Base-by-base conservation (phyloP, 1,139 yeast species). In the Blastobotrys malaysiensis region DNA sequence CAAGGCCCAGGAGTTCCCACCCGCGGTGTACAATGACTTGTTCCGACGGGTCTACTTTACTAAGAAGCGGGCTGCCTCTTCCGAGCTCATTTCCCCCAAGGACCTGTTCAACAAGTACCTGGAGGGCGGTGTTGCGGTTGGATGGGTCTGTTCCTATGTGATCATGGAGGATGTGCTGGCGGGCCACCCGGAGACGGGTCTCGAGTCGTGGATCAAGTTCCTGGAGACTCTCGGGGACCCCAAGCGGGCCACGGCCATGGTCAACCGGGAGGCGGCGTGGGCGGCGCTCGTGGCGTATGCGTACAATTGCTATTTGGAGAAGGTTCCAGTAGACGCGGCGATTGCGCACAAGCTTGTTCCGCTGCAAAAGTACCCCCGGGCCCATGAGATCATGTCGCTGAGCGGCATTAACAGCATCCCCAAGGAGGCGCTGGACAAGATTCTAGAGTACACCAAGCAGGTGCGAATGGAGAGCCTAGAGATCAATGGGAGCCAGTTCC, bases 181-280 rank as follows among this genome's bases (percentile, higher is more conserved):
- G 2, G 70, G 67, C 19, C 50, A 59, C 20, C 62, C 67, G 9
- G 63, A 65, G 24, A 55, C 59, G 43, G 74, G 68, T 16, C 56
- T 71, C 20, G 70, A 69, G 49, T 55, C 65, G 20, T 71, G 73
- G 73, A 71, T 69, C 24, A 64, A 63, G 24, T 65, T 68, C 47
- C 60, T 69, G 48, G 73, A 70, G 54, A 59, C 64, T 11, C 54
- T 67, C 13, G 65, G 66, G 16, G 54, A 59, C 44, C 54, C 61
- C 9, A 55, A 56, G 6, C 51, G 57, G 13, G 63, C 67, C 9
- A 58, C 63, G 6, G 50, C 55, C 21, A 57, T 58, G 2, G 65
- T 62, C 48, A 64, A 65, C 52, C 51, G 59, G 43, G 65, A 63
- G 45, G 69, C 69, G 20, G 68, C 69, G 1, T 55, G 57, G 56